Evolutionary conservation across 2,329 filamentous ascomycete species (phyloP), one percentile per base, ranked within the genome.

Genomic region (Metarhizium humberi): DNA sequence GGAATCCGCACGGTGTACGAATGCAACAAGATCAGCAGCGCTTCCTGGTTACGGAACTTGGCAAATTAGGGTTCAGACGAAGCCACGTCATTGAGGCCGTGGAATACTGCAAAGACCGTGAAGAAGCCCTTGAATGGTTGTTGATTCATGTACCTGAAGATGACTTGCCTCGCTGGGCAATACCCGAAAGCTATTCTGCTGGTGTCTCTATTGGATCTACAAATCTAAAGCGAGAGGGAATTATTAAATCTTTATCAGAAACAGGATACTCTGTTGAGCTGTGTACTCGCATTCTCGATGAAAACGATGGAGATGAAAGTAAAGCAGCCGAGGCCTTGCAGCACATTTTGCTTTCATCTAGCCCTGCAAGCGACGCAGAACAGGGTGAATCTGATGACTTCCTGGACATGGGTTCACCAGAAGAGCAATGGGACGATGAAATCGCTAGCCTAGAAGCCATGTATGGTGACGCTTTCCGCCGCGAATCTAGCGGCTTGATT

Each of bases 131-230:
- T 2, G 92, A 97, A 69, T 99, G 94, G 94, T 79, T 99, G 16
- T 79, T 99, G 51, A 92, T 97, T 52, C 92, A 99, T 70, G 91
- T 99, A 2, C 94, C 94, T 1, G 94, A 99, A 67, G 94, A 99
- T 67, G 94, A 97, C 64, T 75, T 97, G n/a, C 94, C 94, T 1
- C 77, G 81, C 6, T 97, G 92, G 91, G 90, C 90, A 62, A 75
- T 99, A 46, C 94, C 94, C 0, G 92, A 95, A 71, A 88, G 86
- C 58, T 99, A 99, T 68, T 85, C 88, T 11, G 92, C 92, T 32
- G 94, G 94, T 25, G 86, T 97, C 30, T 90, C 86, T 48, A 85
- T 99, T 60, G 92, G 86, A 1, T 88, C 88, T 52, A 87, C 85
- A 6, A 87, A 96, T 67, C 70, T 96, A 58, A 88, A 84, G 66